Conservation (phyloP, 345 rosid species). For the Hibiscus syriacus region DNA sequence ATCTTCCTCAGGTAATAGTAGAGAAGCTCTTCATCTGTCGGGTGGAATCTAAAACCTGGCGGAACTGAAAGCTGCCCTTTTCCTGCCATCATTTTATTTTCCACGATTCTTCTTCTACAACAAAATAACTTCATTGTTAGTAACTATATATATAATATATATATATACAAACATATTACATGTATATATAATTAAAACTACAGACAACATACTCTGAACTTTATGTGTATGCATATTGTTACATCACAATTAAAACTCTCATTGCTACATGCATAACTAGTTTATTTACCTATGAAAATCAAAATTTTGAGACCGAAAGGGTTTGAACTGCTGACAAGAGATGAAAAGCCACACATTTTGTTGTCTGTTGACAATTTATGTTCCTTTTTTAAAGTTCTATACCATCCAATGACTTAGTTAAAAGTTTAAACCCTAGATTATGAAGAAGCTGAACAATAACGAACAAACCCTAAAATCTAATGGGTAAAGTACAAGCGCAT, state of each 20-base stretch:
- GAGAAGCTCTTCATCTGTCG: too few species aligned
- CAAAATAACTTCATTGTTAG: background rate
- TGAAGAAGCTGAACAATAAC: background rate
- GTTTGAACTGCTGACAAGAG: background rate
- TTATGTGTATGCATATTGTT: background rate
- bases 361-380: background rate
- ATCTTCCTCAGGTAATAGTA: constrained; percentile 89
- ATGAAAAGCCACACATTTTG: background rate
- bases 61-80: constrained; percentile 77
- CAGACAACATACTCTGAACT: background rate
- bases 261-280: background rate
- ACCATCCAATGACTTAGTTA: background rate
- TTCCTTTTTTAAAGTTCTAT: too few species aligned
- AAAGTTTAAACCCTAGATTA: background rate
- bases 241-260: background rate
- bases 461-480: background rate
- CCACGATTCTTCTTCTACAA: background rate
- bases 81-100: constrained; percentile 42
- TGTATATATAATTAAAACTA: too few species aligned
- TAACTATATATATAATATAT: too few species aligned
- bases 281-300: background rate
- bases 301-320: background rate
- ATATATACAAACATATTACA: too few species aligned
- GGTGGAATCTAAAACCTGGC: constrained; percentile 61
- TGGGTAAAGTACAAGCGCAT: background rate